phyloP scores from a whole-genome alignment of 1,284 basidiomycete genomes.

The Lentinula novae-zelandiae region DNA sequence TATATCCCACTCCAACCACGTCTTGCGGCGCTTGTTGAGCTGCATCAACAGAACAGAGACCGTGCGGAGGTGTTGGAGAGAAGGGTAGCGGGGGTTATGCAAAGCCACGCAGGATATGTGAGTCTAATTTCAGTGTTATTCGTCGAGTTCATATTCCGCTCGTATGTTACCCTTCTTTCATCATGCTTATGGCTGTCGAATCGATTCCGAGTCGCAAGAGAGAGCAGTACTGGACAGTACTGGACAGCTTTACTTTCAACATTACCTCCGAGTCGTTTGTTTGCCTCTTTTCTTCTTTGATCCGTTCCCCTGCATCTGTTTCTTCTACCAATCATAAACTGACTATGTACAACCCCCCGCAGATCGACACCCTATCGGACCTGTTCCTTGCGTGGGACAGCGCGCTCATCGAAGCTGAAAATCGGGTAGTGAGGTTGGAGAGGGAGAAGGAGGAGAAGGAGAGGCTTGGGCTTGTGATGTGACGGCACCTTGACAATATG shows the following conservation, averaged over 20 bases:
- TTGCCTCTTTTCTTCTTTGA: no score
- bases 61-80: constrained; percentile 56
- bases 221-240: no score
- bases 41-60: constrained; percentile 55
- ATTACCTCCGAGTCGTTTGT: no score
- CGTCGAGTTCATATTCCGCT: no score
- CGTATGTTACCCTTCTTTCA: background rate
- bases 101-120: constrained; percentile 67
- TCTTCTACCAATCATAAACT: no score
- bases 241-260: no score
- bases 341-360: background rate
- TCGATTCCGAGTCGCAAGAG: no score
- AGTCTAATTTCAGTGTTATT: constrained; percentile 16
- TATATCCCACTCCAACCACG: constrained; percentile 62
- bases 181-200: background rate
- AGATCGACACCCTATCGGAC: constrained; percentile 77
- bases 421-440: constrained; percentile 51
- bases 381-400: constrained; percentile 82
- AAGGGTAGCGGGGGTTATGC: constrained; percentile 59
- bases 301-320: no score
- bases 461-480: constrained; percentile 43
- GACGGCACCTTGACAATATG: background rate
- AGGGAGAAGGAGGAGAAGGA: constrained; percentile 52
- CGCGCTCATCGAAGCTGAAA: constrained; percentile 58
- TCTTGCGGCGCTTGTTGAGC: constrained; percentile 50